Percentiles rank a stretch among this genome's conserved stretches.
These are phyloP conservation scores for Glebionis coronaria DNA, from an alignment of 129 eudicot genomes.

Conservation along the genomic window DNA sequence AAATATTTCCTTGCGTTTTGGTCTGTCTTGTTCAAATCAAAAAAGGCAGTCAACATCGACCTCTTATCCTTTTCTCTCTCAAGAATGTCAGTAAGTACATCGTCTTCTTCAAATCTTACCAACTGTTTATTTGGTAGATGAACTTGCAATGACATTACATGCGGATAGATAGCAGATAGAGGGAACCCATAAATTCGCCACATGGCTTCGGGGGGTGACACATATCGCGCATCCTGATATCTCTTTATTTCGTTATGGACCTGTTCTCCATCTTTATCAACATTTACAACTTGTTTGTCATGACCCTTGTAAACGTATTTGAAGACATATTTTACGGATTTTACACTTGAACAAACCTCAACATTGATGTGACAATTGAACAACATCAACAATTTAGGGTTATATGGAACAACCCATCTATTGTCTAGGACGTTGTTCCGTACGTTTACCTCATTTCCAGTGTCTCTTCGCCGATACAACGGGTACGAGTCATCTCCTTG, in stretches of 20 bases:
- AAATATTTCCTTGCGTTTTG: not conserved
- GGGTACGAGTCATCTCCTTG: conserved; percentile 20
- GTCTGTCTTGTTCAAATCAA: not conserved
- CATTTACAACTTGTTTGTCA: not conserved
- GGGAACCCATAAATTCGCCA: not conserved
- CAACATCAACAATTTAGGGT: conserved; percentile 5
- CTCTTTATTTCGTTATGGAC: not conserved
- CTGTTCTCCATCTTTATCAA: not conserved
- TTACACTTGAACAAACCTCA: conserved; percentile 18
- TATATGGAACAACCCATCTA: conserved; percentile 32
- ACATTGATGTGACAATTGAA: conserved; percentile 32
- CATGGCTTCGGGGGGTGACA: not conserved
- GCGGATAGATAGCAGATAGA: not conserved
- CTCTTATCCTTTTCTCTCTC: not conserved
- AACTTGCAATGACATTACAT: not conserved
- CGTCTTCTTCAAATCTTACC: not conserved
- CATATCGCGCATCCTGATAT: not conserved
- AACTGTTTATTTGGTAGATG: not conserved
- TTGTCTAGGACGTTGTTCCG: not conserved
- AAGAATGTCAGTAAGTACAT: not conserved
- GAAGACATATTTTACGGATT: not conserved
- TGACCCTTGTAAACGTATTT: conserved; percentile 1
- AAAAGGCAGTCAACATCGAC: not conserved
- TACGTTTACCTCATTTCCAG: not conserved
- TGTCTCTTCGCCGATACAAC: conserved; percentile 16